Evolutionary conservation across 352 stramenopile species (phyloP).

Genomic region (Phytophthora litchii): DNA sequence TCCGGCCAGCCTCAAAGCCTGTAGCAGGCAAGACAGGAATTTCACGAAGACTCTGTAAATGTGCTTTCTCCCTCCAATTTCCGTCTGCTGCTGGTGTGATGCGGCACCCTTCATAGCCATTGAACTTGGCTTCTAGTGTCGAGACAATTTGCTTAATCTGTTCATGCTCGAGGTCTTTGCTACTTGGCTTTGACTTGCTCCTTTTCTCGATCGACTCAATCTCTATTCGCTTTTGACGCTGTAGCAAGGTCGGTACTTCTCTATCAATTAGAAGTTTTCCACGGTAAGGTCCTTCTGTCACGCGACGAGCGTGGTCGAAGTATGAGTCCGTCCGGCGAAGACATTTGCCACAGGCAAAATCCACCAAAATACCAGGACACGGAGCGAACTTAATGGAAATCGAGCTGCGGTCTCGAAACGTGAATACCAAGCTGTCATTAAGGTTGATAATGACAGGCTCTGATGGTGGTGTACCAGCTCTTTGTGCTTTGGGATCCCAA

Average conservation of each 20-base stretch:
- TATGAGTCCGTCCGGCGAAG: slow-evolving; percentile 77
- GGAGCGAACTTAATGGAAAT: slow-evolving; percentile 75
- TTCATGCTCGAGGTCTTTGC: slow-evolving; percentile 61
- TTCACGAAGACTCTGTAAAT: slow-evolving; percentile 58
- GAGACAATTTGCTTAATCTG: slow-evolving; percentile 70
- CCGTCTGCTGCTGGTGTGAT: slow-evolving; percentile 70
- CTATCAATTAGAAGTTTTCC: slow-evolving; percentile 72
- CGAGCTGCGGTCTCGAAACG: slow-evolving; percentile 62
- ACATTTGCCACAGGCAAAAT: slow-evolving; percentile 75
- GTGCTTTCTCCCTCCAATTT: slow-evolving; percentile 61
- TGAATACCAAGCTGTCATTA: slow-evolving; percentile 77
- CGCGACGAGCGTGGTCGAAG: slow-evolving; percentile 56
- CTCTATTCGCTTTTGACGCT: slow-evolving; percentile 80
- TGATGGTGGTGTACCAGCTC: slow-evolving; percentile 58
- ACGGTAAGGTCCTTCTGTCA: slow-evolving; percentile 42
- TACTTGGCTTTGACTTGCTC: slow-evolving; percentile 78
- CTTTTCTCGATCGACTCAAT: slow-evolving; percentile 67
- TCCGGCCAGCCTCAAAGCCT: slow-evolving; percentile 60
- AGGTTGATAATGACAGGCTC: slow-evolving; percentile 70
- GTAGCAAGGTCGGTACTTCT: slow-evolving; percentile 53
- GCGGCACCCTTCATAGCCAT: slow-evolving; percentile 69
- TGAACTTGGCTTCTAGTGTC: slow-evolving; percentile 69
- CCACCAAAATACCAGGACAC: slow-evolving; percentile 55
- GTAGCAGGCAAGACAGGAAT: slow-evolving; percentile 67
- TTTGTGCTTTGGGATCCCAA: slow-evolving; percentile 69